Percentiles rank a stretch among this genome's conserved stretches.
Evolutionary conservation across 2,329 filamentous ascomycete species (phyloP).

Genomic region (Clonostachys chloroleuca): DNA sequence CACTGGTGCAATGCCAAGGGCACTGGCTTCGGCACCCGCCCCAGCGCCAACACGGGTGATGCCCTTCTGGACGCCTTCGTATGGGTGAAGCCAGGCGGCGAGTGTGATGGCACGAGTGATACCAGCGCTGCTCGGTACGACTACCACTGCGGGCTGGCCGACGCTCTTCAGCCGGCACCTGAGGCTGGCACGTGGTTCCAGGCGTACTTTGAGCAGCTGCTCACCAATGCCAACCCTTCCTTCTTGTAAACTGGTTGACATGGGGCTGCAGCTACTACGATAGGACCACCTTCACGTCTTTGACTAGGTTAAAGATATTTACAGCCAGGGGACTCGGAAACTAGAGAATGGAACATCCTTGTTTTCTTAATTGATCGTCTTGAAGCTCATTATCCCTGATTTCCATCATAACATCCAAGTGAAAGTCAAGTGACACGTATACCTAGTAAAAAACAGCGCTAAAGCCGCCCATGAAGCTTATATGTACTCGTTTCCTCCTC

Average conservation of each 20-base stretch:
- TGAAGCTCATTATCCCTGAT: no score
- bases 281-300: no score
- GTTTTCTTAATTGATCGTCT: no score
- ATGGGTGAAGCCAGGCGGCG: slow-evolving; percentile 66
- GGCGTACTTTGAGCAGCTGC: slow-evolving; percentile 53
- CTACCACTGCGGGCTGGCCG: slow-evolving; percentile 40
- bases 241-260: slow-evolving; percentile 18
- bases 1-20: slow-evolving; percentile 65
- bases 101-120: slow-evolving; percentile 48
- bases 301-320: no score
- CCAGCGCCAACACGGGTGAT: slow-evolving; percentile 57
- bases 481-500: no score
- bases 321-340: no score
- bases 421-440: no score
- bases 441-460: no score
- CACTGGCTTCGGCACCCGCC: slow-evolving; percentile 62
- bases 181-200: slow-evolving; percentile 60
- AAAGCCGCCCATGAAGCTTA: no score
- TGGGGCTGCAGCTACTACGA: no score
- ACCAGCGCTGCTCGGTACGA: slow-evolving; percentile 32
- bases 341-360: no score
- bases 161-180: slow-evolving; percentile 55
- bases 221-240: slow-evolving; percentile 50
- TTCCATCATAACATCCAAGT: no score
- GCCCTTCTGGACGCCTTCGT: slow-evolving; percentile 60